Conservation (phyloP, 148 eudicot genomes). For the Rhododendron kiyosumense region DNA sequence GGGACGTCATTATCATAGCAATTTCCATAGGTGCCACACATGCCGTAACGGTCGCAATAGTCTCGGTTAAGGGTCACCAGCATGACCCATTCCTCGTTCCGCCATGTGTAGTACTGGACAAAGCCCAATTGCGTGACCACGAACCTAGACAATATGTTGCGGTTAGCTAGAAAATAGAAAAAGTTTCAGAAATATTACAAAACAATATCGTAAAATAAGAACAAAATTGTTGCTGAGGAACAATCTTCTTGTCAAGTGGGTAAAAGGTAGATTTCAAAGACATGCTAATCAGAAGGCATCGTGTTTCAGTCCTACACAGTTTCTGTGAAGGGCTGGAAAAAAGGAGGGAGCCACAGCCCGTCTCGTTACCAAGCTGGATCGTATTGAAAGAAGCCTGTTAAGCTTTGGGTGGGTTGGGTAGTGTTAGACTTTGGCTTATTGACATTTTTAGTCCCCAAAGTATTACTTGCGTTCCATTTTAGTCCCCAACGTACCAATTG, state of each 20-base stretch:
- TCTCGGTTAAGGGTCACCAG: slow-evolving; percentile 9
- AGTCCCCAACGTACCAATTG: no score
- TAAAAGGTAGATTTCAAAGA: background rate
- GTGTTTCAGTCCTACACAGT: background rate
- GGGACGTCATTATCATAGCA: slow-evolving; percentile 5
- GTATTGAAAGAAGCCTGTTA: no score
- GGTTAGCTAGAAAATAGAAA: background rate
- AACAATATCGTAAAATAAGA: no score
- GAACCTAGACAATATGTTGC: background rate
- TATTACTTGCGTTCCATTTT: no score
- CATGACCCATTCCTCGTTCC: background rate
- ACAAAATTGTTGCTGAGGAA: background rate
- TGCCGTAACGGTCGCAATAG: slow-evolving; percentile 17
- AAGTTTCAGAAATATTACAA: no score
- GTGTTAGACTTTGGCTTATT: no score
- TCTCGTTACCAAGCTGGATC: no score
- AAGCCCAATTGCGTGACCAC: background rate
- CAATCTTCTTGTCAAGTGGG: background rate
- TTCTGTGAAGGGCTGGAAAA: no score
- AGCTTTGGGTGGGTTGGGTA: no score
- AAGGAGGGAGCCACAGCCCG: no score
- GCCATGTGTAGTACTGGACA: slow-evolving; percentile 13
- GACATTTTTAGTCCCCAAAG: no score
- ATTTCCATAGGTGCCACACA: slow-evolving; percentile 24
- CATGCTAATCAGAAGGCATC: background rate